Evolutionary conservation across 305 asterid genomes (phyloP).

Genomic region (Solanum hybrid): DNA sequence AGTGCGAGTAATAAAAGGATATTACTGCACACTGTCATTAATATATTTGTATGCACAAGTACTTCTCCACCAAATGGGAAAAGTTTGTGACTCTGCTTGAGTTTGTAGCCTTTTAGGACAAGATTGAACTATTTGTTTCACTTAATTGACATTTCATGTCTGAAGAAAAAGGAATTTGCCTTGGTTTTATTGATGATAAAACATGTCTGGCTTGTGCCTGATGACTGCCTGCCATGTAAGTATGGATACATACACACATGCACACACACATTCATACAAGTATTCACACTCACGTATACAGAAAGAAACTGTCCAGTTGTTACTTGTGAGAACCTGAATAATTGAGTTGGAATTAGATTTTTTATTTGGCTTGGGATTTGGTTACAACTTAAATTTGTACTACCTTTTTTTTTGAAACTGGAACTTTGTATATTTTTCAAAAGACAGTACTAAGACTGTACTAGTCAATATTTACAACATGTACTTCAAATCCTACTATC

Average conservation of each 20-base stretch:
- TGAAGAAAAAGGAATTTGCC: neutral
- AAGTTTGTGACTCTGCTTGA: neutral
- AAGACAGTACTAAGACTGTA: neutral
- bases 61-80: neutral
- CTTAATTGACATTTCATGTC: neutral
- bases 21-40: neutral
- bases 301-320: neutral
- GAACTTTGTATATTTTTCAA: neutral
- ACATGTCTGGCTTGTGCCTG: constrained; percentile 1
- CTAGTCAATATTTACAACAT: neutral
- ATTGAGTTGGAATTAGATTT: neutral
- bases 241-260: neutral
- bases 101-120: neutral
- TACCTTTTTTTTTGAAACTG: neutral
- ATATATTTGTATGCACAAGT: neutral
- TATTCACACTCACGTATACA: neutral
- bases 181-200: neutral
- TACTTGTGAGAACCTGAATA: neutral
- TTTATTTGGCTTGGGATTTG: neutral
- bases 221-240: neutral
- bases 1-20: neutral
- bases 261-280: neutral
- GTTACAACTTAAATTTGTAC: neutral
- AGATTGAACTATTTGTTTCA: neutral
- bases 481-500: neutral